Percentiles rank a stretch among this genome's conserved stretches.
Evolutionary conservation across 1,139 yeast genomes (phyloP).

Genomic region (Blastobotrys serpentis): DNA sequence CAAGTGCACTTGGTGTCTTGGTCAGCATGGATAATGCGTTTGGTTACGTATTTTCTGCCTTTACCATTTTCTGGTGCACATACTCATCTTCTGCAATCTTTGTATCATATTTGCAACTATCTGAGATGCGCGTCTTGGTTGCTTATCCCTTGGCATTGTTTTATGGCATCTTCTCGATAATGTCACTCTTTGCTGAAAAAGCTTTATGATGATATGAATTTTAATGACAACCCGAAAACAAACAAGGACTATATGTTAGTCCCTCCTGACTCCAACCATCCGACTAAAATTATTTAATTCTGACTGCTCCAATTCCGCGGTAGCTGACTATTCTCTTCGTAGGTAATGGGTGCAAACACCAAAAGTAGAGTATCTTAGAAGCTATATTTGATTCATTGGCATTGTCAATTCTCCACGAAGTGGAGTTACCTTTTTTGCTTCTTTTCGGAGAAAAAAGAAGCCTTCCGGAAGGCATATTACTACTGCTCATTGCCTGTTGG

Average conservation of each 20-base stretch:
- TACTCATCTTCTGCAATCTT: constrained; percentile 92
- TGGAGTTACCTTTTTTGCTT: no score
- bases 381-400: no score
- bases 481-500: no score
- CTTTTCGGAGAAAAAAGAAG: no score
- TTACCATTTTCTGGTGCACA: constrained; percentile 91
- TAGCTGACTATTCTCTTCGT: no score
- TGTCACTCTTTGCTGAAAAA: constrained; percentile 83
- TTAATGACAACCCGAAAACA: not conserved
- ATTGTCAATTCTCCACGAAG: no score
- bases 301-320: not conserved
- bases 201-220: constrained; percentile 18
- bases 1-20: constrained; percentile 73
- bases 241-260: not conserved
- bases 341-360: no score
- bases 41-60: constrained; percentile 68
- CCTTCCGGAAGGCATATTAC: no score
- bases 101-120: constrained; percentile 77
- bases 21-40: constrained; percentile 64
- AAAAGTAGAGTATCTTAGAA: no score
- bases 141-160: constrained; percentile 94
- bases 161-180: constrained; percentile 90
- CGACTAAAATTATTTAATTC: not conserved
- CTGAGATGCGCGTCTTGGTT: constrained; percentile 82
- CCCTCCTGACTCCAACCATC: no score